A percentile compares a stretch with the other conserved stretches of the same genome.
These are phyloP conservation scores for Chytriomyces confervae DNA, from an alignment of 192 early-diverging fungal genomes.

Conservation along the genomic window DNA sequence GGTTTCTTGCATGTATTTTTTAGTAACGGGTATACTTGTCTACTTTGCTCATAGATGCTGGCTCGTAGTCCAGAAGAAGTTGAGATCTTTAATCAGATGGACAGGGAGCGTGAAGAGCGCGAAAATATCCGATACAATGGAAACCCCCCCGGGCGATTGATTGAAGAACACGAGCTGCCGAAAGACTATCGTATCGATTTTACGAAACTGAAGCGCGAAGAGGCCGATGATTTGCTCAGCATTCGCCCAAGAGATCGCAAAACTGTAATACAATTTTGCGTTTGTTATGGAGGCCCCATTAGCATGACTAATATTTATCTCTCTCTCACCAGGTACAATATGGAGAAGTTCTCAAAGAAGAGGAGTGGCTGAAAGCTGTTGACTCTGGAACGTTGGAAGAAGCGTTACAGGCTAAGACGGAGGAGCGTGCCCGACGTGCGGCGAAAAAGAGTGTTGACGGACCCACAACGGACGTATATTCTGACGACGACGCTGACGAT, in stretches of 20 bases:
- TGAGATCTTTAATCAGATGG: slow-evolving; percentile 74
- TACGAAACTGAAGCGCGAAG: slow-evolving; percentile 46
- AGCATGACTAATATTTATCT: background rate
- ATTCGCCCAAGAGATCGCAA: slow-evolving; percentile 72
- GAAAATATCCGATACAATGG: slow-evolving; percentile 67
- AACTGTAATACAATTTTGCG: slow-evolving; percentile 38
- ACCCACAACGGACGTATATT: slow-evolving; percentile 64
- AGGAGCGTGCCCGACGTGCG: slow-evolving; percentile 52
- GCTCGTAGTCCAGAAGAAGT: slow-evolving; percentile 85
- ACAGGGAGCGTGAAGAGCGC: slow-evolving; percentile 67
- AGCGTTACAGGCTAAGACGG: slow-evolving; percentile 50
- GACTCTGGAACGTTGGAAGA: slow-evolving; percentile 55
- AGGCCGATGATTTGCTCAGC: slow-evolving; percentile 50
- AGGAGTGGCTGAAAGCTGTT: slow-evolving; percentile 83
- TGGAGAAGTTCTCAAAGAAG: slow-evolving; percentile 92
- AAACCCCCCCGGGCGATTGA: slow-evolving; percentile 76
- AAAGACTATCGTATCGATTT: slow-evolving; percentile 72
- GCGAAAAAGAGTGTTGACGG: slow-evolving; percentile 63
- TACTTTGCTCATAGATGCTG: slow-evolving; percentile 59
- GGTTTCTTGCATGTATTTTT: background rate
- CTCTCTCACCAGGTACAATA: slow-evolving; percentile 64
- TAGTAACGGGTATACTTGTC: background rate
- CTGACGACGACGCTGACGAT: slow-evolving; percentile 64
- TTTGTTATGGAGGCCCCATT: background rate
- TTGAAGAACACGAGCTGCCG: slow-evolving; percentile 87